Base-by-base conservation (phyloP, 163 green algal genomes). In the Dunaliella salina region DNA sequence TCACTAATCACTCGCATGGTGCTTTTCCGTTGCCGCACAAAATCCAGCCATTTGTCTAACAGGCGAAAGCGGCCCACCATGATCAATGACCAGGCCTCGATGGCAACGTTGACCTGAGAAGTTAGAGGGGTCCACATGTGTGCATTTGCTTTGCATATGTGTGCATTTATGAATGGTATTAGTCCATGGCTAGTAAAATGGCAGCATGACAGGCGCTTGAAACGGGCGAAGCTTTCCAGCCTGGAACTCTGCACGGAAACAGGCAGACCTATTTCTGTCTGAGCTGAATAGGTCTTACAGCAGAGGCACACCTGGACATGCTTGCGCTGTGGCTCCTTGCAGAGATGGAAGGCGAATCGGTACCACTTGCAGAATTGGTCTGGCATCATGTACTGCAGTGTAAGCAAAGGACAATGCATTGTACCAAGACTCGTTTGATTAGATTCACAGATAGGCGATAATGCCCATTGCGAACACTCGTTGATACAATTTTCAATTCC, bases 321-420 rank as follows among this genome's bases (percentile, higher is more conserved):
- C 75, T 89, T 89, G 67, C 87, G 89, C 46, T 84, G 82, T 0
- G 84, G 84, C 29, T 93, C 90, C 4, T 88, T 46, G 45, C 89
- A 92, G 0, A 91, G 33, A 81, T 91, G 84, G 83, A 90, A 92
- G 0, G 89, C 35, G 35, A 92, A 92, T 11, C 87, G 87, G 84
- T 93, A 93, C 71, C 92, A 93, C 45, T 45, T 82, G 34, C 25
- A 79, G 86, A 93, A 93, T 24, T 86, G 81, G 32, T 91, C 87
- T 32, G 88, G 87, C 12, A 33, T 35, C 90, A 93, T 93, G 26
- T 67, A 81, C 88, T 93, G 84, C 72, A 83, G 1, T 25, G 5
- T 25, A 81, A 1, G 15, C 33, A 25, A 35, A 25, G 25, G 72
- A 30, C 26, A 33, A 1, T 81, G 72, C 25, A 25, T 25, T 81